Evolutionary conservation across 441 rosid genomes (phyloP).

Genomic region (Gossypium davidsonii): DNA sequence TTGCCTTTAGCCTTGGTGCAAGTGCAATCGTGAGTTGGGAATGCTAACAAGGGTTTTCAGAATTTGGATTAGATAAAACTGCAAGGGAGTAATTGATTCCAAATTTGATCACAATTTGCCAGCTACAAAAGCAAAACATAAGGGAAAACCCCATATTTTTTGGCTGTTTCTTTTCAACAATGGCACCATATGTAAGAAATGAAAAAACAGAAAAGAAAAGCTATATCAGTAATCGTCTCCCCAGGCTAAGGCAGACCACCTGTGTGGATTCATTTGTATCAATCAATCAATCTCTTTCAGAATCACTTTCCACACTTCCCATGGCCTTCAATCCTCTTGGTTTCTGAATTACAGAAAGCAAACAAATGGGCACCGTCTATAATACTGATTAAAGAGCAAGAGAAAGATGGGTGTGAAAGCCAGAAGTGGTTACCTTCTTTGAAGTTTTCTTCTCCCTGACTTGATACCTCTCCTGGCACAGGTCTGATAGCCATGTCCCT

Average conservation of each 20-base stretch:
- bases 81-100: background rate
- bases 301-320: slow-evolving; percentile 75
- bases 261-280: too few species aligned
- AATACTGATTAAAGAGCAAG: too few species aligned
- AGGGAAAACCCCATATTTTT: background rate
- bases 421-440: slow-evolving; percentile 51
- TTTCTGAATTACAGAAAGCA: slow-evolving; percentile 37
- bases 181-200: background rate
- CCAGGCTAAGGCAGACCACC: slow-evolving; percentile 10
- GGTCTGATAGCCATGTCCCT: slow-evolving; percentile 82
- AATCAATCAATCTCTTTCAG: background rate
- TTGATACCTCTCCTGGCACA: slow-evolving; percentile 77
- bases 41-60: too few species aligned
- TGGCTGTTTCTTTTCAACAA: background rate
- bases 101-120: background rate
- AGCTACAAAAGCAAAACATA: background rate
- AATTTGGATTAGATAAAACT: background rate
- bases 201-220: background rate
- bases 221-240: slow-evolving; percentile 16
- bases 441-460: slow-evolving; percentile 87
- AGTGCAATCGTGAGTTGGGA: too few species aligned
- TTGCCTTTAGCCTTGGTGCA: too few species aligned
- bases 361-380: background rate
- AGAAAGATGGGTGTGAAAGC: background rate
- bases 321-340: slow-evolving; percentile 95